These are phyloP conservation scores for Nakazawaea anatomiae DNA, from an alignment of 805 yeast genomes.

Conservation along the genomic window DNA sequence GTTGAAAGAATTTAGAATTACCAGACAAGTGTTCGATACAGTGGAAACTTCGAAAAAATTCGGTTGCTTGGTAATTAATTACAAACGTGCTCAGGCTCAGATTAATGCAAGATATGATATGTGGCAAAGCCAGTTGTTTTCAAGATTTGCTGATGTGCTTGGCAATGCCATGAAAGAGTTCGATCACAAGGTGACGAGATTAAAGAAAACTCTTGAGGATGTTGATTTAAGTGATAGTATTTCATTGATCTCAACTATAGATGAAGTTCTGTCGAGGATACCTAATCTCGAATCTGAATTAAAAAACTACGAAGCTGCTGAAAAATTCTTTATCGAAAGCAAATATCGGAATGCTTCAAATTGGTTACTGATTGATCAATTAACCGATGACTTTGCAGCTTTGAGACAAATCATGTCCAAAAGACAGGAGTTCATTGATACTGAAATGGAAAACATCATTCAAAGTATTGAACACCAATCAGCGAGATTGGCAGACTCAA, in stretches of 20 bases:
- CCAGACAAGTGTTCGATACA: slow-evolving; percentile 45
- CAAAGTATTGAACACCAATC: slow-evolving; percentile 37
- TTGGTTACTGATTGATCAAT: slow-evolving; percentile 61
- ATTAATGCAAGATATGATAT: slow-evolving; percentile 43
- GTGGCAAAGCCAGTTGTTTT: slow-evolving; percentile 47
- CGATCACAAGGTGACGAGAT: slow-evolving; percentile 23
- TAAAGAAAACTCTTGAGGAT: slow-evolving; percentile 32
- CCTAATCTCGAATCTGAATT: slow-evolving; percentile 18
- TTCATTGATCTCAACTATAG: slow-evolving; percentile 31
- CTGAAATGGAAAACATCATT: slow-evolving; percentile 34
- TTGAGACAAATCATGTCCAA: slow-evolving; percentile 30
- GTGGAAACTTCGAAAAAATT: slow-evolving; percentile 31
- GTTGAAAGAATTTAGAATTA: slow-evolving; percentile 35
- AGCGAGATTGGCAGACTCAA: slow-evolving; percentile 25
- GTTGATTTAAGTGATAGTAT: slow-evolving; percentile 28
- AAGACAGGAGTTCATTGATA: slow-evolving; percentile 31
- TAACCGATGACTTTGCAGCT: slow-evolving; percentile 42
- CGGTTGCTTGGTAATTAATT: slow-evolving; percentile 39
- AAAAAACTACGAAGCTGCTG: slow-evolving; percentile 22
- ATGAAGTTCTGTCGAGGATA: slow-evolving; percentile 20
- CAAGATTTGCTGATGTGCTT: slow-evolving; percentile 34
- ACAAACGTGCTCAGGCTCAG: slow-evolving; percentile 47
- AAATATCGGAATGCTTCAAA: slow-evolving; percentile 41
- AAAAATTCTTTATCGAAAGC: slow-evolving; percentile 24
- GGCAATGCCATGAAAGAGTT: slow-evolving; percentile 23